Percentiles rank a stretch among this genome's conserved stretches.
phyloP scores from a whole-genome alignment of 2,329 filamentous ascomycete species.

The Nemania bipapillata region DNA sequence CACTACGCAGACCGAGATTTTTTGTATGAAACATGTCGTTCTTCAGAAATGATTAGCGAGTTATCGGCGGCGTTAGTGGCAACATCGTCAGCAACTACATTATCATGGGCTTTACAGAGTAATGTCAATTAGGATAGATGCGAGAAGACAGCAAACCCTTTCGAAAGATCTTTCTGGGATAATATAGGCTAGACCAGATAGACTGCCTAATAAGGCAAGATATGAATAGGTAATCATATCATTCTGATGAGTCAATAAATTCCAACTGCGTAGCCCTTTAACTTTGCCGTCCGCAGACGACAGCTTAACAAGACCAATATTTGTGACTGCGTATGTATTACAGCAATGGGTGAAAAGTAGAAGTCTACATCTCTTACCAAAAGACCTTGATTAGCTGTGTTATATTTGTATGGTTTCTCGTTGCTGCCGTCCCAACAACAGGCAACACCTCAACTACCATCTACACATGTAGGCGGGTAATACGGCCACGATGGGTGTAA shows the following conservation, averaged over 20 bases:
- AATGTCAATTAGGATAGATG: slow-evolving; percentile 21
- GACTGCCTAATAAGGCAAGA: slow-evolving; percentile 31
- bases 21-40: slow-evolving; percentile 11
- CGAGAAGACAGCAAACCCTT: slow-evolving; percentile 18
- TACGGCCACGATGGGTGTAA: no score
- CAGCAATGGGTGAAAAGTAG: background rate
- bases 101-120: background rate
- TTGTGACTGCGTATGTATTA: background rate
- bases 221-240: slow-evolving; percentile 22
- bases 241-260: slow-evolving; percentile 18
- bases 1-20: slow-evolving; percentile 29
- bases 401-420: background rate
- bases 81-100: slow-evolving; percentile 1
- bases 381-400: background rate
- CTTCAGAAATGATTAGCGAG: slow-evolving; percentile 13
- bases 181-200: slow-evolving; percentile 39
- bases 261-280: background rate
- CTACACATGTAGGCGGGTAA: no score
- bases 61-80: slow-evolving; percentile 12
- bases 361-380: background rate
- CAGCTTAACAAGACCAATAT: background rate
- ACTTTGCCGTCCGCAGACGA: background rate
- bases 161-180: slow-evolving; percentile 19
- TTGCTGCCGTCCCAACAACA: no score
- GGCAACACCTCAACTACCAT: no score